Evolutionary conservation across 2,329 filamentous ascomycete species (phyloP).

Genomic region (Hypoxylon sp.): DNA sequence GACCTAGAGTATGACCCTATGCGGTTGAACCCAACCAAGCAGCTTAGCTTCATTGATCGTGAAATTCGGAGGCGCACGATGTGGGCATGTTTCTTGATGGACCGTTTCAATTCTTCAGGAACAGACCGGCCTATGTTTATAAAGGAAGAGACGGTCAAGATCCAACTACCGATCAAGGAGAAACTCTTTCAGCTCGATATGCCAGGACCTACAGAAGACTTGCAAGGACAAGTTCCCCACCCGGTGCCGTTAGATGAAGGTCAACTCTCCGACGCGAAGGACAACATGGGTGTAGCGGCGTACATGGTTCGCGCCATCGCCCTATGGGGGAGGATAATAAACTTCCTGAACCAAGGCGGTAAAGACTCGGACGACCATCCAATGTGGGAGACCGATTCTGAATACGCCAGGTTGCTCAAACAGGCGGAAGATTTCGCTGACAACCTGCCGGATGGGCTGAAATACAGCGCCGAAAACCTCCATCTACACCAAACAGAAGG

Average conservation of each 20-base stretch:
- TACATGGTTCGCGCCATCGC: conserved; percentile 89
- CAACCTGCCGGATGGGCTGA: conserved; percentile 76
- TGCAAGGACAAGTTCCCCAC: conserved; percentile 77
- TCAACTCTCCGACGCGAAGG: conserved; percentile 73
- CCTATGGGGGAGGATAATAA: conserved; percentile 90
- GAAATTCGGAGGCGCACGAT: conserved; percentile 94
- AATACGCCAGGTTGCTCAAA: conserved; percentile 76
- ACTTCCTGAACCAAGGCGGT: conserved; percentile 90
- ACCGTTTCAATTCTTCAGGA: conserved; percentile 95
- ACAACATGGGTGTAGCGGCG: conserved; percentile 94
- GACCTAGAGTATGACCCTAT: conserved; percentile 87
- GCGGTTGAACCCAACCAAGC: conserved; percentile 70
- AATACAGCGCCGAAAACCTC: conserved; percentile 84
- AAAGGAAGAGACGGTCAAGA: conserved; percentile 87
- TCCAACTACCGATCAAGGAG: conserved; percentile 92
- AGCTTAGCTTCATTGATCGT: conserved; percentile 89
- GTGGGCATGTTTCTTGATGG: conserved; percentile 99
- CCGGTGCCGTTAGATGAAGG: conserved; percentile 72
- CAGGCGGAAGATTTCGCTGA: conserved; percentile 78
- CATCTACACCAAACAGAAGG: conserved; percentile 86
- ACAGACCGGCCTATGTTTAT: conserved; percentile 93
- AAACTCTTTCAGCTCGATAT: conserved; percentile 92
- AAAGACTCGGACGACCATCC: conserved; percentile 81
- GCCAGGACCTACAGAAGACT: conserved; percentile 84
- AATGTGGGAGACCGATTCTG: conserved; percentile 86